Percentiles rank a stretch among this genome's conserved stretches.
phyloP scores from a whole-genome alignment of 2,329 filamentous ascomycete species.

The Phialemoniopsis sp. region DNA sequence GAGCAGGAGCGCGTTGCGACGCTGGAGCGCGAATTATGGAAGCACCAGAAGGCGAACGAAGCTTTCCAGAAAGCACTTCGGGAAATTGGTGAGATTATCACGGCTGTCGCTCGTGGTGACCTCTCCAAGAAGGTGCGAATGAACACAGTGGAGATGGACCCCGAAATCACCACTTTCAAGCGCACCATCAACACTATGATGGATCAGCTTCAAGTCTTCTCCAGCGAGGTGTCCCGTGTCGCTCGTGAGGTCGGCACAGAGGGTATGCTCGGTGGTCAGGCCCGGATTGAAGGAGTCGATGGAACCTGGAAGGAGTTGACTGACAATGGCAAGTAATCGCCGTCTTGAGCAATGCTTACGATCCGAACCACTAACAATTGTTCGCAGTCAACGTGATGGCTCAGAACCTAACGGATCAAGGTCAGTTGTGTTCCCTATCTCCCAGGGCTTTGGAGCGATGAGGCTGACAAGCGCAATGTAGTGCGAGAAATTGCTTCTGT shows the following conservation, averaged over 20 bases:
- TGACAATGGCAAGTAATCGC: conserved; percentile 58
- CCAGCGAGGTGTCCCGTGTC: conserved; percentile 90
- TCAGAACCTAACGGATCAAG: conserved; percentile 75
- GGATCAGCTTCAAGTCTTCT: conserved; percentile 94
- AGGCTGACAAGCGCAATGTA: conserved; percentile 14
- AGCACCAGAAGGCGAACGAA: conserved; percentile 96
- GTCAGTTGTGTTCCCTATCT: conserved; percentile 32
- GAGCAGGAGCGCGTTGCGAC: conserved; percentile 85
- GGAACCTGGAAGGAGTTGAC: conserved; percentile 98
- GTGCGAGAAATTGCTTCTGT: conserved; percentile 83
- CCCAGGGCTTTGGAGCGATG: background rate
- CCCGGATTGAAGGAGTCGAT: conserved; percentile 88
- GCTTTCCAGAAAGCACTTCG: conserved; percentile 96
- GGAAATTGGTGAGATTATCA: conserved; percentile 96
- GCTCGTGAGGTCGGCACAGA: conserved; percentile 96
- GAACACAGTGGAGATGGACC: conserved; percentile 94
- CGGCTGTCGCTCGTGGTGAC: conserved; percentile 90
- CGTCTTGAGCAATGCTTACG: background rate
- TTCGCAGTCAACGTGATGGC: conserved; percentile 73
- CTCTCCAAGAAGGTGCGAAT: conserved; percentile 96
- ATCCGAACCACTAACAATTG: conserved; percentile 11
- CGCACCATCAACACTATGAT: conserved; percentile 99
- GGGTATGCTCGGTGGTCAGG: conserved; percentile 88
- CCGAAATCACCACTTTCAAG: conserved; percentile 97
- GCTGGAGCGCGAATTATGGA: conserved; percentile 88